Conservation (phyloP, 176 grass and related monocot genomes). For the Areca catechu region DNA sequence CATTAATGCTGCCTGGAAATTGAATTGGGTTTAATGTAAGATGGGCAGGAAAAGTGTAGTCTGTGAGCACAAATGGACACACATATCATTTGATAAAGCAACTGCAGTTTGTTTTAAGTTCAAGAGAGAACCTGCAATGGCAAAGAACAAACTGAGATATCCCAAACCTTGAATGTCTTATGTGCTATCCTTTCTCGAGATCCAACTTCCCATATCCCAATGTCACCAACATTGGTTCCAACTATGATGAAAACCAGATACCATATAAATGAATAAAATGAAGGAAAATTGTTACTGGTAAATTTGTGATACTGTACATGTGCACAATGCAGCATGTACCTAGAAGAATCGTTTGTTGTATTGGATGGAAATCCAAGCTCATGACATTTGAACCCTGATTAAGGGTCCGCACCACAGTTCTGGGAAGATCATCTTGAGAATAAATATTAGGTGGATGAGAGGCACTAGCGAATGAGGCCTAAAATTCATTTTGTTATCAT, state of each 20-base stretch:
- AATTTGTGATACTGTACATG: no score
- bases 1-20: constrained; percentile 73
- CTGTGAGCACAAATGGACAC: no score
- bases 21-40: background rate
- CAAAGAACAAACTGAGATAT: constrained; percentile 60
- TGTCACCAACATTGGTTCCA: constrained; percentile 99
- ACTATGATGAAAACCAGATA: constrained; percentile 36
- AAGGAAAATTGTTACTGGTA: no score
- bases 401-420: constrained; percentile 67
- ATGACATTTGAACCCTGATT: constrained; percentile 95
- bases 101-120: background rate
- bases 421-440: constrained; percentile 96
- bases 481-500: constrained; percentile 13
- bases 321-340: constrained; percentile 33
- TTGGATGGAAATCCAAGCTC: constrained; percentile 95
- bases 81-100: no score
- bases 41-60: no score
- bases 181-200: constrained; percentile 90
- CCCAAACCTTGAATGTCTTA: constrained; percentile 98
- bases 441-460: constrained; percentile 77
- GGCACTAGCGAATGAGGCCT: constrained; percentile 92
- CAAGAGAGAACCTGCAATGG: constrained; percentile 64
- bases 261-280: background rate
- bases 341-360: constrained; percentile 96
- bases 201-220: constrained; percentile 96